Conservation (phyloP, 2,329 filamentous ascomycete genomes). For the Onygenales sp. region DNA sequence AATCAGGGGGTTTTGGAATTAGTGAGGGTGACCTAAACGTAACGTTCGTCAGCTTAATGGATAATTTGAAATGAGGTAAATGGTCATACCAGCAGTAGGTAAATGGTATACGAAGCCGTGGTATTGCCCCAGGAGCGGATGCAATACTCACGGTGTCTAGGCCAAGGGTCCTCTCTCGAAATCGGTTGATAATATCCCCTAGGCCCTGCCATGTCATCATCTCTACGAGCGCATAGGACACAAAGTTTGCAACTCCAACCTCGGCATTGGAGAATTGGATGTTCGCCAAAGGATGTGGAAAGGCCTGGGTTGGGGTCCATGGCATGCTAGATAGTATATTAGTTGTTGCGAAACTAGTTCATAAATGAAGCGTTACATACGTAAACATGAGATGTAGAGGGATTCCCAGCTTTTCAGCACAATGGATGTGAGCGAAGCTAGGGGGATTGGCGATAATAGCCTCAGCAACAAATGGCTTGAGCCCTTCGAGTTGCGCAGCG, state of each 20-base stretch:
- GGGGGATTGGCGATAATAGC: conserved; percentile 82
- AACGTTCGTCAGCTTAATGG: not conserved
- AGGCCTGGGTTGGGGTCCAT: conserved; percentile 76
- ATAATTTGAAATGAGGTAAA: not conserved
- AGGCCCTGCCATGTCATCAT: conserved; percentile 91
- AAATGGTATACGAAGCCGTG: conserved; percentile 66
- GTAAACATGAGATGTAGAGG: conserved; percentile 86
- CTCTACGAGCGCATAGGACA: conserved; percentile 76
- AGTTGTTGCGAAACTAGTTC: conserved; percentile 2
- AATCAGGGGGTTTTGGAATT: conserved; percentile 70
- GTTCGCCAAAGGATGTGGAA: conserved; percentile 79
- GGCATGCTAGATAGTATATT: conserved; percentile 55
- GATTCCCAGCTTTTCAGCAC: conserved; percentile 67
- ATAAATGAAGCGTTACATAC: conserved; percentile 33
- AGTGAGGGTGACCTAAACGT: conserved; percentile 55
- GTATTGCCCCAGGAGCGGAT: conserved; percentile 72
- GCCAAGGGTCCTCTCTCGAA: conserved; percentile 63
- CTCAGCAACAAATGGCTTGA: conserved; percentile 70
- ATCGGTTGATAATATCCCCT: conserved; percentile 83
- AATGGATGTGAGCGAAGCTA: conserved; percentile 68
- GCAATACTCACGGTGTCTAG: conserved; percentile 70
- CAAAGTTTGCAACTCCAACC: conserved; percentile 66
- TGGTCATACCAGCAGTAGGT: conserved; percentile 71
- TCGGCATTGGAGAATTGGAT: conserved; percentile 69
- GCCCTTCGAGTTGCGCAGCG: conserved; percentile 30